Base-by-base conservation (phyloP, 106 monocot genomes). In the Acanthochlamys bracteata region DNA sequence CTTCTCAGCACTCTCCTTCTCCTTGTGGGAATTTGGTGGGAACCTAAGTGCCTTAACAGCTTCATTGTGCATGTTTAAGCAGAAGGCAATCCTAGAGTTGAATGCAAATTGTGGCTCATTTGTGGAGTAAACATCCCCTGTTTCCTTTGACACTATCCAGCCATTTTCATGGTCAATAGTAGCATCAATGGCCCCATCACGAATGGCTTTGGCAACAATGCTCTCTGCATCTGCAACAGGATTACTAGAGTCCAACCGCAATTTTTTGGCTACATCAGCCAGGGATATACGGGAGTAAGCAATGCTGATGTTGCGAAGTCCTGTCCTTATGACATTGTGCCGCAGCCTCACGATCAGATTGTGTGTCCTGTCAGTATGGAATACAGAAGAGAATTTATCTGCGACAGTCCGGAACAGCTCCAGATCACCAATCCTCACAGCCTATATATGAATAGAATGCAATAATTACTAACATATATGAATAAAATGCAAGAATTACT, bases 61-160 rank as follows among this genome's bases (percentile, higher is more conserved):
- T 20, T 98, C 98, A 22, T 98, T 98, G 66, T 98, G 98, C 92
- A 98, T 92, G 77, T 92, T 89, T 42, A 98, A 57, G 69, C 98
- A 98, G 64, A 98, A 98, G 19, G 81, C 88, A 60, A 98, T 92
- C 66, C 98, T 80, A 1, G 98, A 80, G 40, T 98, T 81, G 79
- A 98, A 92, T 6, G 92, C 98, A 52, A 71, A 46, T 72, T 98
- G 98, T 1, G 92, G 98, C 53, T 98, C 98, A 70, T 98, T 98
- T 0, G 98, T 92, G 4, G 92, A 89, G 73, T 98, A 98, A 25
- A 98, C 75, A 57, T 98, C 92, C 7, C 91, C 98, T 0, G 98
- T 98, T 66, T 98, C 98, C 64, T 98, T 98, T 4, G 91, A 92
- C 10, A 98, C 74, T 88, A 98, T 92, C 85, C 88, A 98, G 7